phyloP scores from a whole-genome alignment of 2,329 filamentous ascomycete species.

The Nemania sp. region DNA sequence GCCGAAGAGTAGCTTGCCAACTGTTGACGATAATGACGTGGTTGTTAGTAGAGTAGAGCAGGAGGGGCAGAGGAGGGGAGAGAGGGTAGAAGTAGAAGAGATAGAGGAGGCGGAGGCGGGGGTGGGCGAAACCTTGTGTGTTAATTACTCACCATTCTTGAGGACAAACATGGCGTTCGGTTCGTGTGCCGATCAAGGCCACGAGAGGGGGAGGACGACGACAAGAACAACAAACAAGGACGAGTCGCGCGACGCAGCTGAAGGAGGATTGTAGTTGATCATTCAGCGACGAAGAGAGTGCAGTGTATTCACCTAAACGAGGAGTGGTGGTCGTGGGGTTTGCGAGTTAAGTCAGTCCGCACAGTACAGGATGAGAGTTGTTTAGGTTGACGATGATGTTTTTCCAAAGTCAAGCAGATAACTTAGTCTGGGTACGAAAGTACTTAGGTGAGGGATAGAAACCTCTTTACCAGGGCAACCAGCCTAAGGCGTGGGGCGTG shows the following conservation, averaged over 20 bases:
- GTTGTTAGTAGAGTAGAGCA: neutral
- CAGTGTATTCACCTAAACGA: too few species aligned
- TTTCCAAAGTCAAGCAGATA: too few species aligned
- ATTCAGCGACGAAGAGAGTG: too few species aligned
- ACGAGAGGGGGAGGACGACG: neutral
- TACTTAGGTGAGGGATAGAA: too few species aligned
- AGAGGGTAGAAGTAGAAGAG: neutral
- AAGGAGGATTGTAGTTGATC: too few species aligned
- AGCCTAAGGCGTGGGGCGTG: too few species aligned
- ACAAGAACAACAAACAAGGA: neutral
- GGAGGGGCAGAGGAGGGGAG: neutral
- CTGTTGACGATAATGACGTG: constrained; percentile 49
- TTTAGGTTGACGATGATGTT: too few species aligned
- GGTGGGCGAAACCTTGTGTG: constrained; percentile 4
- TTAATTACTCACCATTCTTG: constrained; percentile 45
- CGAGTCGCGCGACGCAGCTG: neutral
- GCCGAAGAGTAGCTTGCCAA: constrained; percentile 93
- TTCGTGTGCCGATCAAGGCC: neutral
- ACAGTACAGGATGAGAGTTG: too few species aligned
- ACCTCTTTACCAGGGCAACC: too few species aligned
- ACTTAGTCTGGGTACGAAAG: too few species aligned
- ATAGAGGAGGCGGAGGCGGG: constrained; percentile 2
- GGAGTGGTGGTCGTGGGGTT: too few species aligned
- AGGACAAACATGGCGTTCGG: constrained; percentile 47
- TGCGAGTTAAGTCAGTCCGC: too few species aligned